These are phyloP conservation scores for Phytopythium vexans DNA, from an alignment of 352 stramenopile genomes.

Conservation along the genomic window DNA sequence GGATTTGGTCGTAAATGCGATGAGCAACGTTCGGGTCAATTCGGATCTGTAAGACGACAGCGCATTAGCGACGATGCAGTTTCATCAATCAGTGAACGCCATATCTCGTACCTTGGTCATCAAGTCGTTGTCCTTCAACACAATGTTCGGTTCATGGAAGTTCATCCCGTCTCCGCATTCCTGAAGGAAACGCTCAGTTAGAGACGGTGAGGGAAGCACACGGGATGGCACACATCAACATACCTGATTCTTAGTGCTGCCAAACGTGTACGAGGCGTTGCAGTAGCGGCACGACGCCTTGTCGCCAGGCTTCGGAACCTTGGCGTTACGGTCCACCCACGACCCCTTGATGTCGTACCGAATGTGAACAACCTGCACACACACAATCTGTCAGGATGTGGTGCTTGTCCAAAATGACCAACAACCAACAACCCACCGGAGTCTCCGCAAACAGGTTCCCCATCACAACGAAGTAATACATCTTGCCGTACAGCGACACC, in stretches of 20 bases:
- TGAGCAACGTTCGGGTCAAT: slow-evolving; percentile 75
- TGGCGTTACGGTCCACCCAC: slow-evolving; percentile 86
- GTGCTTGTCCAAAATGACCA: neutral
- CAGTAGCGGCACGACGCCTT: slow-evolving; percentile 85
- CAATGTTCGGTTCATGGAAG: slow-evolving; percentile 87
- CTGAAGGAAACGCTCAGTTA: slow-evolving; percentile 1
- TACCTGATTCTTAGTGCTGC: slow-evolving; percentile 71
- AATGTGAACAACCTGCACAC: slow-evolving; percentile 57
- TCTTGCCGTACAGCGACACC: slow-evolving; percentile 87
- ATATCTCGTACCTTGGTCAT: slow-evolving; percentile 67
- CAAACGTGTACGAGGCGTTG: slow-evolving; percentile 86
- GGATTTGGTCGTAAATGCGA: slow-evolving; percentile 86
- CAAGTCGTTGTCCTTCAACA: slow-evolving; percentile 88
- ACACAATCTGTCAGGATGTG: neutral
- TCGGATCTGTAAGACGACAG: slow-evolving; percentile 39
- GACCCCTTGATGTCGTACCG: slow-evolving; percentile 92
- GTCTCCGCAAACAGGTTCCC: slow-evolving; percentile 88
- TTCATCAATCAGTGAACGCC: neutral
- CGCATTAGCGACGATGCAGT: neutral
- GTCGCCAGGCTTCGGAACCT: slow-evolving; percentile 74
- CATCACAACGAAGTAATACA: slow-evolving; percentile 94
- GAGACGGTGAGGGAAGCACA: neutral
- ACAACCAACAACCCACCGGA: slow-evolving; percentile 25
- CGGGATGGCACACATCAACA: neutral
- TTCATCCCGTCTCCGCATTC: slow-evolving; percentile 85